Percentiles rank a stretch among this genome's conserved stretches.
Evolutionary conservation across 2,329 filamentous ascomycete genomes (phyloP).

Genomic region (Trichoderma sp.): DNA sequence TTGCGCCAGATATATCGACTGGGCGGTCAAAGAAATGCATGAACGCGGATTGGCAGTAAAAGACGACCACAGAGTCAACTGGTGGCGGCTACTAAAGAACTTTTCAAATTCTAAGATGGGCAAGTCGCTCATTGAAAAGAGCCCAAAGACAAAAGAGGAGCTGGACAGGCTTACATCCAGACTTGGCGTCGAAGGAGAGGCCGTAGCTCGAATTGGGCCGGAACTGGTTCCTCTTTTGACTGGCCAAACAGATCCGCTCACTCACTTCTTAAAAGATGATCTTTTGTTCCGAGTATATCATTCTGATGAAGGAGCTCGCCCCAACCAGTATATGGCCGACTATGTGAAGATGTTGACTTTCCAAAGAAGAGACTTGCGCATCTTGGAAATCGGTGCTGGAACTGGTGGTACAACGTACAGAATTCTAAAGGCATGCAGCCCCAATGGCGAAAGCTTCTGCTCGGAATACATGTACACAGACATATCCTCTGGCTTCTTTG

Average conservation of each 20-base stretch:
- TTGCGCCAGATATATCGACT: slow-evolving; percentile 21
- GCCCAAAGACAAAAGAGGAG: slow-evolving; percentile 1
- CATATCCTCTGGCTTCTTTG: slow-evolving; percentile 46
- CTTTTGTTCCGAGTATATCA: slow-evolving; percentile 13
- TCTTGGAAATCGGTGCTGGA: slow-evolving; percentile 46
- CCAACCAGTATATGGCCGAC: slow-evolving; percentile 18
- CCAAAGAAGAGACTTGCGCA: slow-evolving; percentile 38
- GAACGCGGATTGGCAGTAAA: not conserved
- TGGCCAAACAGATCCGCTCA: slow-evolving; percentile 9
- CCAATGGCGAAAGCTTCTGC: not conserved
- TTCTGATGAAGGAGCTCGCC: slow-evolving; percentile 15
- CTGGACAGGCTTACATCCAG: slow-evolving; percentile 7
- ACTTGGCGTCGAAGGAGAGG: slow-evolving; percentile 18
- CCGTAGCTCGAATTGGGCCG: slow-evolving; percentile 8
- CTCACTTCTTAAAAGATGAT: slow-evolving; percentile 15
- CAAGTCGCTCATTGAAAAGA: not conserved
- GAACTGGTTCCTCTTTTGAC: slow-evolving; percentile 6
- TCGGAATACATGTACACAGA: slow-evolving; percentile 45
- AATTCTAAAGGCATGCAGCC: slow-evolving; percentile 32
- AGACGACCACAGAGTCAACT: slow-evolving; percentile 11
- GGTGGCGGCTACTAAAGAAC: slow-evolving; percentile 5
- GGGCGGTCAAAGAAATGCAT: slow-evolving; percentile 13
- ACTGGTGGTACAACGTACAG: slow-evolving; percentile 40
- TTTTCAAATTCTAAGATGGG: slow-evolving; percentile 1
- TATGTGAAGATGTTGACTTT: slow-evolving; percentile 26